Conservation (phyloP, 2,329 filamentous ascomycete species). For the Phyllosticta citriasiana region DNA sequence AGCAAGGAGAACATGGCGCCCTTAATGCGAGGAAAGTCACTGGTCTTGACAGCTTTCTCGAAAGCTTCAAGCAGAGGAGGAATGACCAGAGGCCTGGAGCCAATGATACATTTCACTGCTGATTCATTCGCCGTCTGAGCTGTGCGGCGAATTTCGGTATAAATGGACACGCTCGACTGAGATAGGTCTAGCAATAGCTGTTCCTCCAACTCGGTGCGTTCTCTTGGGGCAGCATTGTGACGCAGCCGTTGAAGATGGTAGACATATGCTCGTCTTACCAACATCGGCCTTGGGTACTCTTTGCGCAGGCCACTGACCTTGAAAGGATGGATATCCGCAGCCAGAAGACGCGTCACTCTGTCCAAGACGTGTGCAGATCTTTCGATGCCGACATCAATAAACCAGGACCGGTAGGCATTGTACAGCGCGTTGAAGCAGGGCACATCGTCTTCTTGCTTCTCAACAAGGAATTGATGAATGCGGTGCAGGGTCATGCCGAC, state of each 20-base stretch:
- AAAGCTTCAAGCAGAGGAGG: conserved; percentile 74
- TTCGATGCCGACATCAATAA: conserved; percentile 94
- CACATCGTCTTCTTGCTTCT: conserved; percentile 89
- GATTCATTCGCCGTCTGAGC: conserved; percentile 90
- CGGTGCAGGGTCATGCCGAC: conserved; percentile 72
- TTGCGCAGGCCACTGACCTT: conserved; percentile 91
- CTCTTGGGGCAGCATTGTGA: conserved; percentile 81
- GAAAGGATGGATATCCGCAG: conserved; percentile 81
- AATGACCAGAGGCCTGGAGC: conserved; percentile 79
- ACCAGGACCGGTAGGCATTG: conserved; percentile 88
- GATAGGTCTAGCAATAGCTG: conserved; percentile 75
- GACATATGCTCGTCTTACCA: conserved; percentile 84
- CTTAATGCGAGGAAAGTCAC: conserved; percentile 87
- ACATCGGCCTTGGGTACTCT: conserved; percentile 81
- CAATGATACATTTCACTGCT: conserved; percentile 82
- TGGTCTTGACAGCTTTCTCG: conserved; percentile 64
- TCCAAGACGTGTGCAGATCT: conserved; percentile 89
- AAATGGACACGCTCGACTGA: conserved; percentile 79
- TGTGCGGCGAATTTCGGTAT: conserved; percentile 90
- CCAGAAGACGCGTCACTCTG: conserved; percentile 72
- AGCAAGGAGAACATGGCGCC: conserved; percentile 85
- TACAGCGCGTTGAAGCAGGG: conserved; percentile 90
- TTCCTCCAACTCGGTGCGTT: conserved; percentile 85
- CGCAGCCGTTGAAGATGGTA: conserved; percentile 92
- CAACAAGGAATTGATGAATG: conserved; percentile 73